Evolutionary conservation across 2,329 filamentous ascomycete species (phyloP), one percentile per base, ranked within the genome.

Genomic region (Ophiostoma sp.): DNA sequence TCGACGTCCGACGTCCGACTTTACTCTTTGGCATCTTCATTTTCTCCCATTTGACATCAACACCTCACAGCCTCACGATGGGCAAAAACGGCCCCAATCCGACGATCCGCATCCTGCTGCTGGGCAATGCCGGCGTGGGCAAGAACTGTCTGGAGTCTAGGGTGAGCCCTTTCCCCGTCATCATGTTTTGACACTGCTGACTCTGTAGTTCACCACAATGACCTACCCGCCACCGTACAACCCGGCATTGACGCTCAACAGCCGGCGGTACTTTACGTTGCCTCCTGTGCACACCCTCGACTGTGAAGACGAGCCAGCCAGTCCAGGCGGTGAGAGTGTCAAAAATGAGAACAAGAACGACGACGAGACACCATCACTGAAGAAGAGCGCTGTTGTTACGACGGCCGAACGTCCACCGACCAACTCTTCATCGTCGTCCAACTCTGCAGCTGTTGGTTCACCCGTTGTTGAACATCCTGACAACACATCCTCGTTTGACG

Each of bases 81-180:
- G 75, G 75, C n/a, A 75, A 74, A 31, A 48, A 70, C 36, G 64
- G 19, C 7, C 28, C 70, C 33, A 77, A 78, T 19, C 76, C 77
- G 3, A 79, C 75, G 42, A 76, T 80, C 70, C 75, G 78, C 52
- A 78, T 80, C 52, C 70, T 80, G 17, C 72, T 80, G 59, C 75
- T 80, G 9, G 79, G 79, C 15, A 75, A 76, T 0, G 69, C 76
- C 2, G 79, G 79, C 3, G 78, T 79, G 7, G 79, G 79, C 11
- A 80, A 80, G 72, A 78, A 78, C 71, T 79, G 79, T 42, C 75
- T 80, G 6, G 79, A 80, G 70, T 80, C 79, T 8, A 76, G 78
- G 66, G 78, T 79, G 72, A 33, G 75, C 22, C 57, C 17, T 25
- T 19, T n/a, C n/a, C n/a, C n/a, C 3, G 59, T n/a, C 33, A 36